Percentiles rank a stretch among this genome's conserved stretches.
phyloP scores from a whole-genome alignment of 2,329 filamentous ascomycete genomes.

The Stemphylium vesicarium region DNA sequence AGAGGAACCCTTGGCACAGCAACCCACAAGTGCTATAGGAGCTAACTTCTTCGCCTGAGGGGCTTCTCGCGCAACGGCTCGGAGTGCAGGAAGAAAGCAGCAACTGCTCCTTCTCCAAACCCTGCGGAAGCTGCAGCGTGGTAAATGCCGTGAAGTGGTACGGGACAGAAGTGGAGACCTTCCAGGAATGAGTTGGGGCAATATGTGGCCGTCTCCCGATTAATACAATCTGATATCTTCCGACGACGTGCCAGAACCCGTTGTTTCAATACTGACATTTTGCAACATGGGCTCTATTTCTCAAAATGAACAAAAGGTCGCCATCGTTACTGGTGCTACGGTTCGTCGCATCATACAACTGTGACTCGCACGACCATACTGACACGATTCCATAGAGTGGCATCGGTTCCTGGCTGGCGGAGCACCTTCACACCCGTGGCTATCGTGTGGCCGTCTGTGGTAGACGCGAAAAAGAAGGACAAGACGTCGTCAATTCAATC shows the following conservation, averaged over 20 bases:
- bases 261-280: not conserved
- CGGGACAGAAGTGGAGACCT: not conserved
- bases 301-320: constrained; percentile 37
- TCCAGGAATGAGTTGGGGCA: no score
- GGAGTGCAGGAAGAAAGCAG: not conserved
- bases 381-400: constrained; percentile 50
- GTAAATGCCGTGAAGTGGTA: not conserved
- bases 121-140: not conserved
- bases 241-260: not conserved
- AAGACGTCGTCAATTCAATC: constrained; percentile 25
- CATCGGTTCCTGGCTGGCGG: constrained; percentile 54
- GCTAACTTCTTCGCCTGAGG: not conserved
- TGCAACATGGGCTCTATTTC: constrained; percentile 11
- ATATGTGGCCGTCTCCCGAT: not conserved
- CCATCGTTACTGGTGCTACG: constrained; percentile 52
- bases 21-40: not conserved
- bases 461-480: constrained; percentile 48
- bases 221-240: not conserved
- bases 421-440: constrained; percentile 44
- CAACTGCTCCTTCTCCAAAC: not conserved
- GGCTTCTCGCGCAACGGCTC: not conserved
- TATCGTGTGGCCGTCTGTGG: constrained; percentile 52
- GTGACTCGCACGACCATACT: not conserved
- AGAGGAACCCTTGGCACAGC: not conserved
- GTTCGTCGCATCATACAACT: constrained; percentile 35